Base-by-base conservation (phyloP, 2,329 filamentous ascomycete species). In the Ophiostoma perfectum region DNA sequence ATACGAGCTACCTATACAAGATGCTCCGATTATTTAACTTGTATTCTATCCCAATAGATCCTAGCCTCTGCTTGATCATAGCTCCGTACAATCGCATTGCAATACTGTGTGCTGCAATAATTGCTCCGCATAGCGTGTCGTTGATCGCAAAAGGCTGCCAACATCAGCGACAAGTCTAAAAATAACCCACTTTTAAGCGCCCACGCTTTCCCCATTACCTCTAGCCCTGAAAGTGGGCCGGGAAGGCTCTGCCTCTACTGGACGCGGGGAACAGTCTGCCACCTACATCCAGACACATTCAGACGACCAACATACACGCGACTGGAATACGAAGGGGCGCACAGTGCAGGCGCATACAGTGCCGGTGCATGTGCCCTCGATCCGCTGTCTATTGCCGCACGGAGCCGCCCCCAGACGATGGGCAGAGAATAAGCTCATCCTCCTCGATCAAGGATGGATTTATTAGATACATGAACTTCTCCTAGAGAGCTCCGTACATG, bases 171-270 rank as follows among this genome's bases (percentile, higher is more conserved):
- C 49, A 58, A 18, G 55, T 60, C 55, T 60, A 60, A 60, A 60
- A 60, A 60, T 60, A 60, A 60, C 55, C 55, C 55, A 60, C 55
- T 60, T 60, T 60, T 60, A 60, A 60, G 55, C 55, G 55, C 55
- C 55, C 55, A 60, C 55, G 55, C 55, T 38, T 60, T 60, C 27
- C 55, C 55, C 27, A 60, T 60, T 60, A 18, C 11, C 55, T 5
- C 55, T 60, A 60, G 55, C 27, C 27, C 38, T 12, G 9, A 60
- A 16, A 60, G 55, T 60, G 55, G 55, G 11, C 27, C 55, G 55
- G 55, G 27, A 60, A 60, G 55, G 55, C 55, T 60, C 55, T 60
- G 5, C 27, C 8, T 27, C 27, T 9, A 55, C 8, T 55, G 6
- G 18, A 14, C 52, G 14, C 11, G 45, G 14, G 45, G 12, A 49